These are phyloP conservation scores for Phytopythium chamaehyphon DNA, from an alignment of 352 stramenopile genomes.

Conservation along the genomic window DNA sequence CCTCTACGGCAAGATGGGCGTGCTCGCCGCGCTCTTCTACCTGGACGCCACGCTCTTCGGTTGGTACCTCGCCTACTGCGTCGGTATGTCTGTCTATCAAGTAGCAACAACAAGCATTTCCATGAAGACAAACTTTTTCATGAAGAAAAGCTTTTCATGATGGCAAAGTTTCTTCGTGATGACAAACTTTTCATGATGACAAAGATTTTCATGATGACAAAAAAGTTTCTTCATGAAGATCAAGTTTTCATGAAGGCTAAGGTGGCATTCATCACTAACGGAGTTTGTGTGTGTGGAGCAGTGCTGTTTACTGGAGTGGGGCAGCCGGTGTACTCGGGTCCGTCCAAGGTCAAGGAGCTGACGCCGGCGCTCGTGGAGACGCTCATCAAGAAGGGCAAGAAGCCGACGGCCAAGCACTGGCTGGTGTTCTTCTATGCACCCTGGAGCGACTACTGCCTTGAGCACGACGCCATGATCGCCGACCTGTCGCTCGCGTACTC, in stretches of 20 bases:
- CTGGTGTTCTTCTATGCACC: constrained; percentile 71
- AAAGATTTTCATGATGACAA: too few relatives aligned
- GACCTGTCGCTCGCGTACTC: constrained; percentile 60
- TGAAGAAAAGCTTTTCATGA: too few relatives aligned
- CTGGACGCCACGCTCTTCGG: constrained; percentile 56
- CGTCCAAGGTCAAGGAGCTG: constrained; percentile 44
- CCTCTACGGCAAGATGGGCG: constrained; percentile 58
- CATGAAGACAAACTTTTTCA: too few relatives aligned
- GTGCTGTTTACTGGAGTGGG: constrained; percentile 59
- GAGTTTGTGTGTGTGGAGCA: constrained; percentile 15
- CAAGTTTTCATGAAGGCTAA: too few relatives aligned
- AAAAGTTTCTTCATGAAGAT: too few relatives aligned
- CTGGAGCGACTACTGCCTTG: constrained; percentile 70
- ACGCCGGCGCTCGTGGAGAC: constrained; percentile 46
- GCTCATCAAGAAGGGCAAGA: constrained; percentile 31
- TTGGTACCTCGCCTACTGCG: constrained; percentile 55
- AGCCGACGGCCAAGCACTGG: constrained; percentile 39
- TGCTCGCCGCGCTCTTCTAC: constrained; percentile 65
- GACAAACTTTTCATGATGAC: too few relatives aligned
- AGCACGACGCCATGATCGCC: constrained; percentile 71
- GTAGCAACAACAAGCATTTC: too few relatives aligned
- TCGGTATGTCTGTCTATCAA: too few relatives aligned
- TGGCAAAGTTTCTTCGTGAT: too few relatives aligned
- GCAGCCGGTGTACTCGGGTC: constrained; percentile 59
- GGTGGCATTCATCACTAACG: too few relatives aligned